Evolutionary conservation across 306 rosid genomes (phyloP), one percentile per base, ranked within the genome.

Genomic region (Trifolium dubium): DNA sequence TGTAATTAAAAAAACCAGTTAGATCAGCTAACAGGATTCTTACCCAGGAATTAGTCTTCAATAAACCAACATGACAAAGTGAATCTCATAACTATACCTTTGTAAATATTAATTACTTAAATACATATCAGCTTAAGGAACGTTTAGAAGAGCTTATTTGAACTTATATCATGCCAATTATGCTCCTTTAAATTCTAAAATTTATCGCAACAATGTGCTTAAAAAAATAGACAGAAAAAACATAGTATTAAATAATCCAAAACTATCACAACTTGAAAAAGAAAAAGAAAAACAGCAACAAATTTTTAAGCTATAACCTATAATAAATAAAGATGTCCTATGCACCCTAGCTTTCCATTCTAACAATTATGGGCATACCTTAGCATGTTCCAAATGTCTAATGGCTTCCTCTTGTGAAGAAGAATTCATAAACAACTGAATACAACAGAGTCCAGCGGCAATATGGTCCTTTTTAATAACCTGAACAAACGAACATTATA

Each of bases 401-500:
- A 89, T 85, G 85, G 98, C 98, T 82, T 94, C 98, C 73, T 93
- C 98, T 84, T 84, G 96, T 55, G 86, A 82, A 72, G 80, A 75
- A 80, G 97, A 91, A 77, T 94, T 94, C 82, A 91, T 87, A 79
- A 91, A 94, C 88, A 94, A 82, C 84, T 94, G 97, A 81, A 94
- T 91, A 85, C 98, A 89, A 83, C 98, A 94, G 53, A 94, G 97
- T 67, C 97, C 98, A 79, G 98, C 92, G 50, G 96, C 97, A 67
- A 94, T 92, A 64, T 91, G 97, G 81, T 94, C 98, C 74, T 84
- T 92, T 79, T 89, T 91, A 60, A 91, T 88, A 67, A 93, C 98
- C 98, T 93, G 86, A 69, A 77, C 40, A 59, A 56, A 13, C 37
- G 51, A 56, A 59, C 54, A 67, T 81, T 46, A 63, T 41, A 76